phyloP scores from a whole-genome alignment of 2,329 filamentous ascomycete species.

The Arthrobotrys megalospora region DNA sequence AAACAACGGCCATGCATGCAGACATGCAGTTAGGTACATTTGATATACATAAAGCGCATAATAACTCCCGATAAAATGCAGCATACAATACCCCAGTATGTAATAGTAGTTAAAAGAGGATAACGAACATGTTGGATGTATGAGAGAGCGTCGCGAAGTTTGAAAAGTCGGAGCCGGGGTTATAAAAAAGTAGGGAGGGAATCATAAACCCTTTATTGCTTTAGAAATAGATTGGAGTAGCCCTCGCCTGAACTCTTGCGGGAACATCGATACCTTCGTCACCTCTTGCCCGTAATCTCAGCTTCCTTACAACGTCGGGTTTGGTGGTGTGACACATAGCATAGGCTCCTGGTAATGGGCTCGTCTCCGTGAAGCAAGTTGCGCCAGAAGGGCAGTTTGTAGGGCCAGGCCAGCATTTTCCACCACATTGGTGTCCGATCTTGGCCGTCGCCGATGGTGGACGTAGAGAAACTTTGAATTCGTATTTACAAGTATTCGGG shows the following conservation, averaged over 20 bases:
- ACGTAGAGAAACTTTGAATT: constrained; percentile 29
- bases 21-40: constrained; percentile 25
- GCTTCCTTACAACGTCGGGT: constrained; percentile 4
- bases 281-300: constrained; percentile 37
- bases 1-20: constrained; percentile 3
- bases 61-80: constrained; percentile 39
- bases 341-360: constrained; percentile 38
- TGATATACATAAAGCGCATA: constrained; percentile 37
- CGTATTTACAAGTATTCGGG: constrained; percentile 41
- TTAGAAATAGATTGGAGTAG: constrained; percentile 48
- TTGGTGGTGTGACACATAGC: constrained; percentile 50
- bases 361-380: constrained; percentile 46
- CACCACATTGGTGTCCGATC: constrained; percentile 52
- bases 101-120: constrained; percentile 18
- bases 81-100: constrained; percentile 19
- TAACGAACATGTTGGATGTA: not conserved
- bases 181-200: constrained; percentile 14
- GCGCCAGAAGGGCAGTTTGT: constrained; percentile 49
- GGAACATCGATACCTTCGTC: constrained; percentile 50
- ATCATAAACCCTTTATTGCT: not conserved
- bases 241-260: constrained; percentile 46
- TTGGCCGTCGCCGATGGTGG: constrained; percentile 48
- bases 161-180: constrained; percentile 16
- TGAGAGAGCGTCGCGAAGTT: constrained; percentile 19
- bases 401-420: constrained; percentile 54